phyloP scores from a whole-genome alignment of 2,329 filamentous ascomycete species.

The Alternaria brassicae region DNA sequence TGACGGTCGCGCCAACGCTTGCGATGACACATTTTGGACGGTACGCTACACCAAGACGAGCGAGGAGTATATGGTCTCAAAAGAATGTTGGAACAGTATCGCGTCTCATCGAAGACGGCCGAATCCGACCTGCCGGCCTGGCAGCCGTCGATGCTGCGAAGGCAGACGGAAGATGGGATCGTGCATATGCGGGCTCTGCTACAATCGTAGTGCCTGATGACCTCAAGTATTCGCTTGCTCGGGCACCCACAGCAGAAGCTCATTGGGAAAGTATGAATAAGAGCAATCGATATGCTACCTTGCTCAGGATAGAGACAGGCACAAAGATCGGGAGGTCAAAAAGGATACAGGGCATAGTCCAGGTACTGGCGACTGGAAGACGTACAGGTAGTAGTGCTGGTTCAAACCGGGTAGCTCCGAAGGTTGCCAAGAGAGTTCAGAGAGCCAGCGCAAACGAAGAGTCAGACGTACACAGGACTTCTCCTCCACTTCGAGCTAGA shows the following conservation, averaged over 20 bases:
- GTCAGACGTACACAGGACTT: background rate
- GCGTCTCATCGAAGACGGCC: conserved; percentile 54
- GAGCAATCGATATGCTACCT: conserved; percentile 56
- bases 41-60: conserved; percentile 65
- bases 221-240: conserved; percentile 55
- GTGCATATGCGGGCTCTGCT: conserved; percentile 62
- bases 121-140: conserved; percentile 59
- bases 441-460: background rate
- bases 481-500: background rate
- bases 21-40: conserved; percentile 59
- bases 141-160: conserved; percentile 63
- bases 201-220: conserved; percentile 59
- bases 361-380: conserved; percentile 16
- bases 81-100: conserved; percentile 64
- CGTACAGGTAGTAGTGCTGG: background rate
- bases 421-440: background rate
- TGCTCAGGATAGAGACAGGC: conserved; percentile 57
- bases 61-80: conserved; percentile 65
- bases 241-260: conserved; percentile 43
- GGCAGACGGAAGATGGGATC: conserved; percentile 65
- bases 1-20: conserved; percentile 61
- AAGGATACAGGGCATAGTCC: conserved; percentile 55
- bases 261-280: conserved; percentile 57
- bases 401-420: background rate
- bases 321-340: conserved; percentile 32